Evolutionary conservation across 768 basidiomycete species (phyloP), one percentile per base, ranked within the genome.

Genomic region (Ramaria rubella): DNA sequence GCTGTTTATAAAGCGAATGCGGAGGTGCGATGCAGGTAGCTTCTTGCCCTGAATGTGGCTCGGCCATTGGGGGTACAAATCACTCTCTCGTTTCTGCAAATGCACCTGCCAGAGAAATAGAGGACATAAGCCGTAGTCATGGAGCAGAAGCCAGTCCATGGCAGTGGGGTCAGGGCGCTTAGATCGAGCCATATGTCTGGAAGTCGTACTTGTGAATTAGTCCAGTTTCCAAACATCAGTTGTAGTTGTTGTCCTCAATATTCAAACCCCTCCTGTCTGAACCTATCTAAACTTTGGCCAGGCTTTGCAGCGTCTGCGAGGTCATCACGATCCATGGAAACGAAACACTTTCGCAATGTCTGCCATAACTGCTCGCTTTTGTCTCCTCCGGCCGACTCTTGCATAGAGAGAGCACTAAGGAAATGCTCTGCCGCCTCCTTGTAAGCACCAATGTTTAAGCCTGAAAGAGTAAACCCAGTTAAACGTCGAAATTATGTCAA

Each of bases 391-490:
- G 62, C 81, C 8, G 81, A 71, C 63, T 88, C 84, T 63, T 95
- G 93, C 65, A 94, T 75, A 12, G 79, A 79, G 36, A 96, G 72
- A 0, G 91, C 94, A 59, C 87, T 86, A 51, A 96, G 74, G 67
- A 56, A 46, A 45, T 56, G 96, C 63, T 99, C 96, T 4, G 92
- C 91, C 1, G 96, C 94, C 73, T 99, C 96, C 66, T 90, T 86
- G 69, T 90, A 81, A 8, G 93, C 92, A 8, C 94, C 94, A 51
- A 98, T 95, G 68, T 99, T 99, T 59, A 99, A 71, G 66, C 95
- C 93, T 96, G 58, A 9, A 3, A 19, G 26, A 21, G 15, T 5
- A n/a, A 54, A 5, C 8, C 43, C 58, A 23, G n/a, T 60, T 38
- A 51, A 43, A 44, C 9, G 57, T 48, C 26, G 27, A 15, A 24